Conservation (phyloP, 768 basidiomycete species). For the Cystofilobasidium macerans region DNA sequence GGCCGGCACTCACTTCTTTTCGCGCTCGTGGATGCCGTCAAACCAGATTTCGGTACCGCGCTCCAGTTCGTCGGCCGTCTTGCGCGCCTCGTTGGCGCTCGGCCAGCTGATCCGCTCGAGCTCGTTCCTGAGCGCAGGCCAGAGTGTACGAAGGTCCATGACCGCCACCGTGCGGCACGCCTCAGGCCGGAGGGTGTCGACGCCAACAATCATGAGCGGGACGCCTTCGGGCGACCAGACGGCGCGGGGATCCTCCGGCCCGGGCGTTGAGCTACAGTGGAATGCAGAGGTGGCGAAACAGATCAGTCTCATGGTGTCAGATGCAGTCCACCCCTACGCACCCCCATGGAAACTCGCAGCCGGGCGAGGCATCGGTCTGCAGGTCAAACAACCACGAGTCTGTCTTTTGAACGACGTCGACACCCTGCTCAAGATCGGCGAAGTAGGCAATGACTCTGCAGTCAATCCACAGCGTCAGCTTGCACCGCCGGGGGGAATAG, state of each 20-base stretch:
- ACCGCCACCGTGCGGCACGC: slow-evolving; percentile 12
- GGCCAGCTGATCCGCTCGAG: background rate
- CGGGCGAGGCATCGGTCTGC: background rate
- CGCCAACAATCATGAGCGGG: background rate
- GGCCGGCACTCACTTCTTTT: background rate
- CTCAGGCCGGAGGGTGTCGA: slow-evolving; percentile 5
- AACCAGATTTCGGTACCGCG: background rate
- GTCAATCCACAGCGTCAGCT: background rate
- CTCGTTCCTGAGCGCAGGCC: slow-evolving; percentile 3
- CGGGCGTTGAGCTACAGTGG: background rate
- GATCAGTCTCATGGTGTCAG: no score
- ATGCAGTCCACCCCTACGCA: background rate
- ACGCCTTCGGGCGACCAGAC: slow-evolving; percentile 1
- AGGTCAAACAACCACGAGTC: background rate
- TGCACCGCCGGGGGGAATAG: background rate
- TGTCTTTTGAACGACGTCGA: slow-evolving; percentile 1
- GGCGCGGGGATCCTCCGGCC: slow-evolving; percentile 3
- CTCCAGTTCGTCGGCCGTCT: background rate
- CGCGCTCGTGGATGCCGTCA: background rate
- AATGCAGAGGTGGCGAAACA: background rate
- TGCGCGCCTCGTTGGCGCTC: background rate
- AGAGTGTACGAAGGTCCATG: slow-evolving; percentile 7
- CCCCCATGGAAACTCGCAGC: slow-evolving; percentile 15
- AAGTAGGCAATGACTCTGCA: slow-evolving; percentile 7
- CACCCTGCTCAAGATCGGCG: slow-evolving; percentile 7